Evolutionary conservation across 176 grass and related monocot genomes (phyloP).

Genomic region (Miscanthus lutarioriparius): DNA sequence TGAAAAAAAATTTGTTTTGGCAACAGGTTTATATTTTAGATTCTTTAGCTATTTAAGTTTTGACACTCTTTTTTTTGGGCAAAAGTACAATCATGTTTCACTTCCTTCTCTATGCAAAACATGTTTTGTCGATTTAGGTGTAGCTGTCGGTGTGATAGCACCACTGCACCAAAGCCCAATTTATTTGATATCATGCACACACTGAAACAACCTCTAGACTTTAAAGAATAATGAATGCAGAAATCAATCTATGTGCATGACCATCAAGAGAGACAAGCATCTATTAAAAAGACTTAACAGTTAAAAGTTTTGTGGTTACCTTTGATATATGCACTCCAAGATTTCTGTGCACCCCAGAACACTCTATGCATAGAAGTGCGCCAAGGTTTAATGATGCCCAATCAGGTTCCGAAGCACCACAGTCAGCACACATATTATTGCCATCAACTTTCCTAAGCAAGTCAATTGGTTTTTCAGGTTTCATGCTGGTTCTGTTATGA

Average conservation of each 20-base stretch:
- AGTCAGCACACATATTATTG: conserved; percentile 86
- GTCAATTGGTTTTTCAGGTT: conserved; percentile 93
- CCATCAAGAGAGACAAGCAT: neutral
- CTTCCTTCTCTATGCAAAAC: neutral
- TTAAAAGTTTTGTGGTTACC: conserved; percentile 47
- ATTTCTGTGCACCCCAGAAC: conserved; percentile 96
- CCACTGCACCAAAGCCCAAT: neutral
- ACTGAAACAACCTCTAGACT: conserved; percentile 8
- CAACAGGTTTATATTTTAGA: neutral
- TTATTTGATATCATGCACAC: conserved; percentile 27
- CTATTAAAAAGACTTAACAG: conserved; percentile 23
- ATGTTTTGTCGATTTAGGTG: neutral
- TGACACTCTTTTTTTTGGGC: neutral
- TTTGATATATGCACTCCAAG: conserved; percentile 99
- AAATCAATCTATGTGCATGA: conserved; percentile 17
- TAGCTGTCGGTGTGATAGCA: conserved; percentile 1
- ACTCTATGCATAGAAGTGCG: conserved; percentile 96
- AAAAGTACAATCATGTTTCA: conserved; percentile 13
- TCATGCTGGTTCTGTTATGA: conserved; percentile 57
- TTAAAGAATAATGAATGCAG: neutral
- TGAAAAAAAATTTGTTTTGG: neutral
- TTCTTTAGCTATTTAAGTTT: neutral
- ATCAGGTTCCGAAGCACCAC: conserved; percentile 84
- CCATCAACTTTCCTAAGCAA: conserved; percentile 78
- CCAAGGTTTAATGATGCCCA: conserved; percentile 98